Conservation (phyloP, 2,329 filamentous ascomycete genomes). For the Xylaria sp. region DNA sequence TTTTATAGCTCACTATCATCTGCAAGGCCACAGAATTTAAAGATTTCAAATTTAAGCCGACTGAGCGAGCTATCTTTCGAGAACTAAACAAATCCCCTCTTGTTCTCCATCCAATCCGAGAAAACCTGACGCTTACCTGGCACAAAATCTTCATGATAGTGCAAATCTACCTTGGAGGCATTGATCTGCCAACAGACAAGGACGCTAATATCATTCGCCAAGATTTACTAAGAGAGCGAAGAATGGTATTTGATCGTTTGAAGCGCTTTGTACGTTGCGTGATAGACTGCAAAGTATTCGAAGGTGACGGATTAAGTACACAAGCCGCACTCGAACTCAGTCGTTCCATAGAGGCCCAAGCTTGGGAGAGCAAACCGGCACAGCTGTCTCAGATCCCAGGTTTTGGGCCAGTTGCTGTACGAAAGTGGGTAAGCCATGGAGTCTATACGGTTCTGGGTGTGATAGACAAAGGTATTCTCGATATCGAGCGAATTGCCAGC, state of each 20-base stretch:
- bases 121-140: constrained; percentile 69
- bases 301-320: constrained; percentile 72
- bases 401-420: constrained; percentile 78
- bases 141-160: constrained; percentile 83
- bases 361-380: constrained; percentile 83
- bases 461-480: constrained; percentile 70
- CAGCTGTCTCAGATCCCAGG: constrained; percentile 86
- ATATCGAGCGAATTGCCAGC: constrained; percentile 80
- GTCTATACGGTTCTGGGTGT: constrained; percentile 79
- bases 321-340: constrained; percentile 79
- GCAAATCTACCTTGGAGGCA: constrained; percentile 76
- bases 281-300: constrained; percentile 73
- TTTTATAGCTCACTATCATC: constrained; percentile 70
- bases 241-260: constrained; percentile 72
- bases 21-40: constrained; percentile 77
- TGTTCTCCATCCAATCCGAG: constrained; percentile 77
- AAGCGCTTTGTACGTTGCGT: constrained; percentile 79
- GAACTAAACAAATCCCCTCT: constrained; percentile 75
- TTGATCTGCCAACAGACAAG: constrained; percentile 70
- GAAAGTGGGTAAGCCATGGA: constrained; percentile 76
- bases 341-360: constrained; percentile 76
- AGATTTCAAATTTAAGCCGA: constrained; percentile 74
- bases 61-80: constrained; percentile 76
- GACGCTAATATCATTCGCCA: constrained; percentile 63
- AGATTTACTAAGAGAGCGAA: constrained; percentile 70